phyloP scores from a whole-genome alignment of 306 rosid genomes.

The Macrotyloma uniflorum region DNA sequence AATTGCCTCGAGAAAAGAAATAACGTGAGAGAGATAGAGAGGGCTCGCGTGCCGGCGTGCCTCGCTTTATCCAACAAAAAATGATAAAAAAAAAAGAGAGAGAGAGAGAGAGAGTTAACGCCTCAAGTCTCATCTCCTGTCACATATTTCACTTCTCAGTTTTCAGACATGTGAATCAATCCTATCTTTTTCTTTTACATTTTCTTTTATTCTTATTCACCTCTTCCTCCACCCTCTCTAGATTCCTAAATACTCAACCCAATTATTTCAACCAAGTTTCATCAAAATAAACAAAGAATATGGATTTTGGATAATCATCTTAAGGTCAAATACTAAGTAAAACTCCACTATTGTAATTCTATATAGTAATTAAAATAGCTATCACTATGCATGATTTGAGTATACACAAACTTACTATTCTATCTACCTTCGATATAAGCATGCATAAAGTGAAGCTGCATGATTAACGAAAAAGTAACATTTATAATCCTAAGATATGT shows the following conservation, averaged over 20 bases:
- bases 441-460: too few relatives aligned
- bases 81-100: neutral
- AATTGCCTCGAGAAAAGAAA: slow-evolving; percentile 46
- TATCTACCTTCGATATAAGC: too few relatives aligned
- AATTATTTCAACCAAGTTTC: too few relatives aligned
- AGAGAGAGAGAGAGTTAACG: slow-evolving; percentile 26
- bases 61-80: slow-evolving; percentile 54
- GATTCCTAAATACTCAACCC: neutral
- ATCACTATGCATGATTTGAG: too few relatives aligned
- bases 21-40: slow-evolving; percentile 58
- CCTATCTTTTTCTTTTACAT: neutral
- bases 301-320: too few relatives aligned
- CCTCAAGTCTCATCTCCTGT: slow-evolving; percentile 39
- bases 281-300: too few relatives aligned
- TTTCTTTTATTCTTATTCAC: neutral
- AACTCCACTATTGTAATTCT: too few relatives aligned
- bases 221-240: neutral
- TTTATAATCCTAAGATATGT: too few relatives aligned
- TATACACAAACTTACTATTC: too few relatives aligned
- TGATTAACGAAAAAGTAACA: too few relatives aligned
- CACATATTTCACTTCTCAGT: slow-evolving; percentile 31
- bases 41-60: slow-evolving; percentile 85
- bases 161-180: slow-evolving; percentile 54
- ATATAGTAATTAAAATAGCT: too few relatives aligned
- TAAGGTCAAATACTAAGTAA: too few relatives aligned